phyloP scores from a whole-genome alignment of 2,329 filamentous ascomycete genomes.

The Sodiomyces alkalinus region DNA sequence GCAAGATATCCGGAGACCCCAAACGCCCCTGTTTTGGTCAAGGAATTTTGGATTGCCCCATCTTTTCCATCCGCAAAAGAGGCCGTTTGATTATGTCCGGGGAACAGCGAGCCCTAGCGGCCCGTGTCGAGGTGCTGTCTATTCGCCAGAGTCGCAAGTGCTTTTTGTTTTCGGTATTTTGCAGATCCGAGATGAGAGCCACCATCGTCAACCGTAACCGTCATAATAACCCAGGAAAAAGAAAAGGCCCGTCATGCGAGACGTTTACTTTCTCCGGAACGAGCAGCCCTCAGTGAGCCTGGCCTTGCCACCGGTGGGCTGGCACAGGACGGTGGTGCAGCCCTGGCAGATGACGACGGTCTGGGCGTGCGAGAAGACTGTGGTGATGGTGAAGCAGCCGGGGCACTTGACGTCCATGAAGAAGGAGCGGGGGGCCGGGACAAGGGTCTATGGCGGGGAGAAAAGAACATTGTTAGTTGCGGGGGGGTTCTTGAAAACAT shows the following conservation, averaged over 20 bases:
- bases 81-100: slow-evolving; percentile 26
- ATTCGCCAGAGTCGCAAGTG: slow-evolving; percentile 32
- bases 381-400: slow-evolving; percentile 99
- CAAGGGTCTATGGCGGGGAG: slow-evolving; percentile 52
- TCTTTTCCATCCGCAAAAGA: slow-evolving; percentile 61
- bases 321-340: slow-evolving; percentile 98
- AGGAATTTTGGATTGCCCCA: slow-evolving; percentile 45
- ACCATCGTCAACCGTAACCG: slow-evolving; percentile 25
- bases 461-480: slow-evolving; percentile 1
- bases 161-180: too few relatives aligned
- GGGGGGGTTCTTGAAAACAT: too few relatives aligned
- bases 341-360: slow-evolving; percentile 99
- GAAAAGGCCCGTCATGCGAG: slow-evolving; percentile 27
- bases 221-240: slow-evolving; percentile 33
- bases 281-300: slow-evolving; percentile 99
- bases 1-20: slow-evolving; percentile 71
- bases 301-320: slow-evolving; percentile 98
- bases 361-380: slow-evolving; percentile 99
- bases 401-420: slow-evolving; percentile 99
- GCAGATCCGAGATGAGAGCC: slow-evolving; percentile 40
- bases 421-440: slow-evolving; percentile 94
- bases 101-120: slow-evolving; percentile 17
- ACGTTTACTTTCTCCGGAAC: slow-evolving; percentile 97
- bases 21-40: slow-evolving; percentile 53
- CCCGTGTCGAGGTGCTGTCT: slow-evolving; percentile 23